phyloP scores from a whole-genome alignment of 169 alveolate species.

The Plasmodium coatneyi region DNA sequence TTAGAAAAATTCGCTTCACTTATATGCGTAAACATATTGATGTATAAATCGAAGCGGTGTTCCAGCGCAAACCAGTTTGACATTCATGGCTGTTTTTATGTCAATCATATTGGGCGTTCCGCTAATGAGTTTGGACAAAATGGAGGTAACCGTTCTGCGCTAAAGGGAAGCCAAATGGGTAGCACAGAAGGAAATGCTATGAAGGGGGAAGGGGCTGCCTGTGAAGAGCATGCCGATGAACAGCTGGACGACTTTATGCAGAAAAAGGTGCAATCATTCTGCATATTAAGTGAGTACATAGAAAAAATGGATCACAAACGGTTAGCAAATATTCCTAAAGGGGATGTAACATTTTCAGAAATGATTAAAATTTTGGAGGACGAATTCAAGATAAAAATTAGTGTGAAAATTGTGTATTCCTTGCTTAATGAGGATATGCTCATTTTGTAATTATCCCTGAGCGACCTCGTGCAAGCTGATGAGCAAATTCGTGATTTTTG shows the following conservation, averaged over 20 bases:
- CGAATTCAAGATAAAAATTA: constrained; percentile 52
- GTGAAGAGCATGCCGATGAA: background rate
- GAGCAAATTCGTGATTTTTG: background rate
- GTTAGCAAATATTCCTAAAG: background rate
- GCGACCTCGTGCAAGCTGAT: background rate
- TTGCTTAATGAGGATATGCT: constrained; percentile 62
- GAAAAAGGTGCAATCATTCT: constrained; percentile 37
- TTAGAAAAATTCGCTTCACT: constrained; percentile 69
- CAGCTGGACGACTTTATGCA: constrained; percentile 14
- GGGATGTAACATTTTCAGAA: constrained; percentile 18
- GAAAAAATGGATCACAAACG: constrained; percentile 11
- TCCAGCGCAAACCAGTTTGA: constrained; percentile 17
- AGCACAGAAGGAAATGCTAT: background rate
- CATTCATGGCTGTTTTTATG: constrained; percentile 20
- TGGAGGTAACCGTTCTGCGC: background rate
- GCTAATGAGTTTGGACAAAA: background rate
- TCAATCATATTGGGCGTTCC: background rate
- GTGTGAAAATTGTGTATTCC: constrained; percentile 33
- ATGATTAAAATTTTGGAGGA: constrained; percentile 35
- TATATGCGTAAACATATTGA: constrained; percentile 38
- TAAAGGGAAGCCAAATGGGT: background rate
- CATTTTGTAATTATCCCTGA: constrained; percentile 17
- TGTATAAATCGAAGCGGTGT: constrained; percentile 56
- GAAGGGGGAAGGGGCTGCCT: background rate
- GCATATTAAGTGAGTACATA: constrained; percentile 13